phyloP scores from a whole-genome alignment of 306 rosid genomes.

The Quercus dentata region DNA sequence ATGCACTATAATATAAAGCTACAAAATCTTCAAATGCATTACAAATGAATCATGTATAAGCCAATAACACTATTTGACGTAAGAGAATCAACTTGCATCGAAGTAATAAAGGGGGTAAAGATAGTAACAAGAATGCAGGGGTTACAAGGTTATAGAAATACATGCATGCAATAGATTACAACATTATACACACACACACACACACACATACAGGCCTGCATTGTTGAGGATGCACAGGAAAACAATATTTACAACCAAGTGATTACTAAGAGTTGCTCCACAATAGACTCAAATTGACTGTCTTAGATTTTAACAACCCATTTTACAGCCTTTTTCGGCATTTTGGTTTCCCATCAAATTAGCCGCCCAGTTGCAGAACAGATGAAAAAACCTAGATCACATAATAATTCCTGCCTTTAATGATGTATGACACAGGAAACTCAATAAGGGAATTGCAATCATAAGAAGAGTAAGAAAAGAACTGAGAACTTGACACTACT shows the following conservation, averaged over 20 bases:
- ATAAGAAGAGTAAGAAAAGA: conserved; percentile 11
- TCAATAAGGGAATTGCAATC: neutral
- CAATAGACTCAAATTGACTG: neutral
- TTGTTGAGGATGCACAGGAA: neutral
- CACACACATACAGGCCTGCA: neutral
- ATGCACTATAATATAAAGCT: neutral
- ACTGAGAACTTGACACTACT: conserved; percentile 43
- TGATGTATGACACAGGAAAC: conserved; percentile 13
- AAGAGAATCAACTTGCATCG: neutral
- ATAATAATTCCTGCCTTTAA: conserved; percentile 12
- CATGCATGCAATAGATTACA: neutral
- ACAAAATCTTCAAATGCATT: neutral
- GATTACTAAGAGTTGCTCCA: neutral
- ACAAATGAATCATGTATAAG: neutral
- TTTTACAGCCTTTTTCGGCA: neutral
- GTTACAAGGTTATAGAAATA: neutral
- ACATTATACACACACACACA: neutral
- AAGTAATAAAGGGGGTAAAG: neutral
- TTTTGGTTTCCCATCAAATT: neutral
- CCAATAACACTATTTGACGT: neutral
- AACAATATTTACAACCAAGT: neutral
- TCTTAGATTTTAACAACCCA: neutral
- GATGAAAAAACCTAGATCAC: neutral
- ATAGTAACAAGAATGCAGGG: neutral
- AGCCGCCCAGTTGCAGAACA: neutral